Evolutionary conservation across 2,329 filamentous ascomycete genomes (phyloP).

Genomic region (Alternaria infectoria): DNA sequence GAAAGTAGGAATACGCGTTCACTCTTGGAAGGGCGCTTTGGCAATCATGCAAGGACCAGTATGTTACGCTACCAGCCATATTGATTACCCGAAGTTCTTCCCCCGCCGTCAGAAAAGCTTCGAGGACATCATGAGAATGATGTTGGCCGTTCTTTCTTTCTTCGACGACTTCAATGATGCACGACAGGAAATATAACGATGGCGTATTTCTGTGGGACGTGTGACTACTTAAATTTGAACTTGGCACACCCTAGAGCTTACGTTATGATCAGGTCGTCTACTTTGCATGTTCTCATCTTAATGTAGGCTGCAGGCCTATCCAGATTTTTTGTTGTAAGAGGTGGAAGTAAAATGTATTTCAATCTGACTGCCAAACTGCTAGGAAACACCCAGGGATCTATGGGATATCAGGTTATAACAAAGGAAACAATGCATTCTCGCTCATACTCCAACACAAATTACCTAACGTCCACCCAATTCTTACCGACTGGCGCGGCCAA

Average conservation of each 20-base stretch:
- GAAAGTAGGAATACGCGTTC: not conserved
- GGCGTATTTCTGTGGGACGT: not conserved
- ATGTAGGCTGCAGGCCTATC: not conserved
- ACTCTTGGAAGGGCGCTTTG: not conserved
- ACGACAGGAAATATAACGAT: not conserved
- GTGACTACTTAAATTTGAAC: not conserved
- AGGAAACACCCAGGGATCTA: constrained; percentile 15
- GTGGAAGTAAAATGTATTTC: constrained; percentile 2
- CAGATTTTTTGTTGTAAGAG: not conserved
- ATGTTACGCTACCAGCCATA: not conserved
- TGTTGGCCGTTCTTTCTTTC: not conserved
- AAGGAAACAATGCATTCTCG: constrained; percentile 11
- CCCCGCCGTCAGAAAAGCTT: not conserved
- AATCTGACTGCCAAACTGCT: constrained; percentile 11
- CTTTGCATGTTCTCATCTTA: not conserved
- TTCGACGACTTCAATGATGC: not conserved
- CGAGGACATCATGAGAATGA: not conserved
- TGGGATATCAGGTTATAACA: constrained; percentile 18
- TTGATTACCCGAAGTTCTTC: not conserved
- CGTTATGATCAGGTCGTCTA: not conserved
- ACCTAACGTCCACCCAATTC: not conserved
- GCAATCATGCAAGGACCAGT: not conserved
- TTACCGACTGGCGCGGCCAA: constrained; percentile 67
- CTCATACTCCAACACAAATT: not conserved
- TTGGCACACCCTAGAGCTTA: not conserved